A percentile compares a stretch with the other conserved stretches of the same genome.
phyloP scores from a whole-genome alignment of 2,329 filamentous ascomycete genomes.

The Aspergillus ochraceus region DNA sequence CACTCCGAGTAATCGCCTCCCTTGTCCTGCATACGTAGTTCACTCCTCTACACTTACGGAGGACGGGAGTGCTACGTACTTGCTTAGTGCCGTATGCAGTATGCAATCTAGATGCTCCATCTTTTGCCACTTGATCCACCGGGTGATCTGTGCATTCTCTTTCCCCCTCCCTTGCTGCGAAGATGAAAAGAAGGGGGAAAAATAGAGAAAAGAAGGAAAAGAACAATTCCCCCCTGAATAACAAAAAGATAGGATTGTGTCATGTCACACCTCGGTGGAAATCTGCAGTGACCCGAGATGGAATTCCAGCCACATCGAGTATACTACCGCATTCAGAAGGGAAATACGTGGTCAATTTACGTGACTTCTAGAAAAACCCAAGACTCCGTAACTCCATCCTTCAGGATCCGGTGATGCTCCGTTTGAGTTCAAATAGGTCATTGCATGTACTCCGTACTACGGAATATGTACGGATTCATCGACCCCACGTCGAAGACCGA shows the following conservation, averaged over 20 bases:
- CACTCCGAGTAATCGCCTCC: too few species aligned
- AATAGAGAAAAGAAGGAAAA: too few species aligned
- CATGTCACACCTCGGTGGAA: background rate
- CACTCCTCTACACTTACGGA: background rate
- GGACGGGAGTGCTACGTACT: background rate
- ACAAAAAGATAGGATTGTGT: background rate
- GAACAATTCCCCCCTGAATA: background rate
- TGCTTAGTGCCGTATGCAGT: background rate
- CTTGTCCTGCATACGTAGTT: background rate
- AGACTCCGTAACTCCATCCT: background rate
- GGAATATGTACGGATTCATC: too few species aligned
- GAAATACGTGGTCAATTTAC: background rate
- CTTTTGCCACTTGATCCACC: constrained; percentile 2
- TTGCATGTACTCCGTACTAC: too few species aligned
- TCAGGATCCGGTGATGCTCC: background rate
- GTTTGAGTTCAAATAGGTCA: too few species aligned
- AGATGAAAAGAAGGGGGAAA: too few species aligned
- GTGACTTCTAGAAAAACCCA: background rate
- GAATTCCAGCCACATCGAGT: constrained; percentile 1
- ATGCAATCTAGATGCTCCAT: background rate
- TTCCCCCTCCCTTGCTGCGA: background rate
- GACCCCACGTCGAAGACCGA: background rate
- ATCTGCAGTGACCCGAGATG: constrained; percentile 5
- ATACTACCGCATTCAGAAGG: background rate
- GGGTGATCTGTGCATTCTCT: constrained; percentile 1